Conservation (phyloP, 2,329 filamentous ascomycete genomes). For the Escovopsis sp. region DNA sequence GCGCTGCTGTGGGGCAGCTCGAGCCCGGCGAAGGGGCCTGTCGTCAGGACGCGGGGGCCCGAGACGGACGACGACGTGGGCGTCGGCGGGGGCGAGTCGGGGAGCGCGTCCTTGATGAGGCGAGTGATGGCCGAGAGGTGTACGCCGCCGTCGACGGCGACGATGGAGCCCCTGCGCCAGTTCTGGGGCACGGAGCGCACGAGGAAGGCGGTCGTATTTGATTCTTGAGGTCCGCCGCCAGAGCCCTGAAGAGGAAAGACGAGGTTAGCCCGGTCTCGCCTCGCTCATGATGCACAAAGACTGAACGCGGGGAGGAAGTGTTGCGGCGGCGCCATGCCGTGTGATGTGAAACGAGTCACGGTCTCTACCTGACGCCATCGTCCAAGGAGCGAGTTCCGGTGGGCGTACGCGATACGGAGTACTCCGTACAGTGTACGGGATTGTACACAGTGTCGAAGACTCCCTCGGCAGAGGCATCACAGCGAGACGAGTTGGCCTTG, state of each 20-base stretch:
- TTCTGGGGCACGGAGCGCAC: constrained; percentile 65
- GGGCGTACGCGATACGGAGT: no score
- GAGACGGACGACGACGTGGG: constrained; percentile 6
- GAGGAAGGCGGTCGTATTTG: constrained; percentile 77
- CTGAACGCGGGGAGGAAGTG: neutral
- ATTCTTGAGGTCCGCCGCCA: constrained; percentile 78
- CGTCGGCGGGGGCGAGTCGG: constrained; percentile 14
- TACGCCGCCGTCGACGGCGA: constrained; percentile 89
- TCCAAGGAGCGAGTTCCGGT: no score
- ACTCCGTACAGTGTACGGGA: no score
- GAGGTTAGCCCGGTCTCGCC: constrained; percentile 12
- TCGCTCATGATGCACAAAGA: neutral
- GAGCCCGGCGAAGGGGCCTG: constrained; percentile 69
- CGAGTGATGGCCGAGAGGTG: constrained; percentile 74
- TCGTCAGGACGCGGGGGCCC: constrained; percentile 37
- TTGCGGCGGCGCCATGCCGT: neutral
- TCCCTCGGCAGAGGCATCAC: no score
- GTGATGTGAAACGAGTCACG: constrained; percentile 1
- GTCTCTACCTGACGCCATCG: no score
- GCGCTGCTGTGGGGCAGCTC: constrained; percentile 50
- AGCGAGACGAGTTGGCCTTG: no score
- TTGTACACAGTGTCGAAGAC: no score
- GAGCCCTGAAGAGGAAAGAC: constrained; percentile 56
- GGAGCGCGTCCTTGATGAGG: constrained; percentile 49
- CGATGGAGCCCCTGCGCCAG: constrained; percentile 69